Evolutionary conservation across 768 basidiomycete species (phyloP), one percentile per base, ranked within the genome.

Genomic region (Hemileccinum impolitum): DNA sequence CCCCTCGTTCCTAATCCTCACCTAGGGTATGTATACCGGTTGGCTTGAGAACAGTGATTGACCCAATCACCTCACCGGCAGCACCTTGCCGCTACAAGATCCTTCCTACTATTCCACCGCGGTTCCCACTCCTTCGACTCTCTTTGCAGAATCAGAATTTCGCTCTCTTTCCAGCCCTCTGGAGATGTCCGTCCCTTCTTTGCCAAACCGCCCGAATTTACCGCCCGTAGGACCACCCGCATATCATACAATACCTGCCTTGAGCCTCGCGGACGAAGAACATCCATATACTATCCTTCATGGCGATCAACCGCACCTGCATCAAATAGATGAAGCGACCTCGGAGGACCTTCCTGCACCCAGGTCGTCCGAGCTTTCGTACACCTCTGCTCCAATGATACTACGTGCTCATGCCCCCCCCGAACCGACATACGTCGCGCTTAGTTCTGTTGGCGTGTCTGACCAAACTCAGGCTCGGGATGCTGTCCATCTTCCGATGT

Each of bases 1-100:
- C 18, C 39, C 19, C 11, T n/a, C 9, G 12, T 40, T 28, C 26
- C 26, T 47, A 15, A 43, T 47, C 4, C 7, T 40, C 12, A 17
- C 41, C 3, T 4, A 3, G 9, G 12, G 57, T 60, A 52, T 14
- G 57, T 40, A 28, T 31, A 9, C 8, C 6, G 4, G 40, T 37
- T 46, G 3, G 11, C 6, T 6, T n/a, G 13, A 15, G 18, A 34
- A 18, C 36, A 7, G 6, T 0, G n/a, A 36, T 15, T 11, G n/a
- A 43, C 38, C 13, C 38, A 17, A 35, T 26, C 23, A 1, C 19
- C 11, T 37, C 17, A 5, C 21, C 15, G 1, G 38, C 30, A 48
- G 37, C 18, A 31, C 18, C 23, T 19, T 30, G 15, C 15, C 31
- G 13, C 28, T 26, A 19, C 2, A 10, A 9, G 23, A 34, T 26